Base-by-base conservation (phyloP, 139 green algal species). In the Chlorella sorokiniana region DNA sequence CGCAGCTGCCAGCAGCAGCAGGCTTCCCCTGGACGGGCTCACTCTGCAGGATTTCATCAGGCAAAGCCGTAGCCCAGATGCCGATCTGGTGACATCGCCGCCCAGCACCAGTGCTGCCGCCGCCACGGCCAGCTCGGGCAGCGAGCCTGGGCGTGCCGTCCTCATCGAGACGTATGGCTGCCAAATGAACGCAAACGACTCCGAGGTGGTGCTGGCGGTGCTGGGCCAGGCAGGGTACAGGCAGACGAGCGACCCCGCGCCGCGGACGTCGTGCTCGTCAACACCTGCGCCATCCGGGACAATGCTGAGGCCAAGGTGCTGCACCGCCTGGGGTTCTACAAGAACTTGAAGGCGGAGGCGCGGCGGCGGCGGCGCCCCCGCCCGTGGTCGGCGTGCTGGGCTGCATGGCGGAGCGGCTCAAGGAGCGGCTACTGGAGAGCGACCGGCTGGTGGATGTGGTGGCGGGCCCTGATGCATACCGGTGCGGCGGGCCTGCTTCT, bases 341-440 rank as follows among this genome's bases (percentile, higher is more conserved):
- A 90, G 69, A 84, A 84, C 41, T 6, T 90, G 7, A 93, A 91
- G 72, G 23, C 35, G 1, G 62, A 37, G 51, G 75, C 75, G 0
- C 48, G 65, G 10, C 61, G 67, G 22, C 33, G 11, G 42, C n/a
- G 33, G 16, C 42, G n/a, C 14, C 59, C 61, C 45, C 68, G 2
- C 88, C 84, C 27, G 81, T 94, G 41, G 90, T 98, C 18, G 95
- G 91, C 38, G 93, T 98, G 42, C 87, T 98, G 52, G 95, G 95
- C 33, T 98, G 95, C 86, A 98, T 98, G 95, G 95, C 94, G n/a
- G 94, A 98, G 83, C 86, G 95, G 18, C 83, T 98, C 18, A 97
- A 98, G 86, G 40, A 87, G 14, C 78, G 88, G 79, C 82, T 95
- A 67, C 86, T 95, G 67, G 91, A 95, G n/a, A 74, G 37, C 7